Evolutionary conservation across 495 filamentous ascomycete genomes (phyloP), one percentile per base, ranked within the genome.

Genomic region (Hypoxylon perforatum): DNA sequence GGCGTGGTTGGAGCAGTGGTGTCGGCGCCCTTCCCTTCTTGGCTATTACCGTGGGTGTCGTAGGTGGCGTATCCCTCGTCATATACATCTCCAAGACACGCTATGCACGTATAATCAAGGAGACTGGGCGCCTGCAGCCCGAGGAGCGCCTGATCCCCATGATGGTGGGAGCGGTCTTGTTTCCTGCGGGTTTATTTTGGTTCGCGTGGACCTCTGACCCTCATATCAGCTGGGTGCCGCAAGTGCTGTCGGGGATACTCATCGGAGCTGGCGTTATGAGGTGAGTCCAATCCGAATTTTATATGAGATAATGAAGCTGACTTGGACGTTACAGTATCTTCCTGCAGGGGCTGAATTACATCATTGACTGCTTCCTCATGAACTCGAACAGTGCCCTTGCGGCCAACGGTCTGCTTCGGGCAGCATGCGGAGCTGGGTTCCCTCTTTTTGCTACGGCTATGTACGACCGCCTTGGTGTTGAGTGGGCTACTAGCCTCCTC

Each of bases 11-110:
- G 86, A 77, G 76, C 35, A 63, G 67, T 7, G 85, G 84, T 23
- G 61, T 84, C 0, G 80, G 79, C n/a, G 78, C 80, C 8, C 75
- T 90, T 6, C 84, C 85, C 17, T 89, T 89, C 75, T 62, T 90
- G 9, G 9, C 35, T 2, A 3, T 38, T 38, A 12, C 12, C 10
- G 3, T 38, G 35, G 35, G 35, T 3, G 3, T 38, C 35, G 2
- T 38, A 11, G 9, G 2, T 11, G 9, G 3, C 3, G 4, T 3
- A 11, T 2, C 9, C 35, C 4, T 11, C 3, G 4, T 3, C 35
- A 5, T 11, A 3, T 2, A 2, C 9, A 4, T 38, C 9, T 3
- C 3, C 25, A 3, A 3, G 25, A 28, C 25, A 7, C 7, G 25
- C 3, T 28, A 28, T 7, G n/a, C n/a, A n/a, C n/a, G n/a, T n/a